Conservation (phyloP, 2,329 filamentous ascomycete species). For the Chaetomium sp. region DNA sequence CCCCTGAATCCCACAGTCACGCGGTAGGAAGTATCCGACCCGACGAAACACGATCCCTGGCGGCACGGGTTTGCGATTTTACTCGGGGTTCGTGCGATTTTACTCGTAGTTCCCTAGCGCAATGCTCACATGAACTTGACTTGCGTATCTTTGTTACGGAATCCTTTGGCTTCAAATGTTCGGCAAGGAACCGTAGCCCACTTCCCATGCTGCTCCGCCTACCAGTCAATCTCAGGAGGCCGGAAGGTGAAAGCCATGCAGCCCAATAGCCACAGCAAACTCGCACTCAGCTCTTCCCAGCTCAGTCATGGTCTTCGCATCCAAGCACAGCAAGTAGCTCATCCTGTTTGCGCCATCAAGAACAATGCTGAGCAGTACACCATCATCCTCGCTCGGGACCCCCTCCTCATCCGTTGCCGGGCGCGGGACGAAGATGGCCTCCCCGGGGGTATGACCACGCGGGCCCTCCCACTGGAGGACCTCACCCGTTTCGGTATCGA, state of each 20-base stretch:
- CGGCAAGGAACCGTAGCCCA: too few relatives aligned
- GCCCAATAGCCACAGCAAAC: slow-evolving; percentile 63
- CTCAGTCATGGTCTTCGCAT: slow-evolving; percentile 65
- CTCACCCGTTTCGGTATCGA: slow-evolving; percentile 40
- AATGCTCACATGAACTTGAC: too few relatives aligned
- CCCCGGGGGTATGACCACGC: slow-evolving; percentile 65
- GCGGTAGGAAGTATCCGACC: too few relatives aligned
- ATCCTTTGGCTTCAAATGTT: too few relatives aligned
- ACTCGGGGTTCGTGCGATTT: too few relatives aligned
- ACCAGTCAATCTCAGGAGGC: background rate
- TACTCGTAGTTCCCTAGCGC: too few relatives aligned
- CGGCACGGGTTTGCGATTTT: too few relatives aligned
- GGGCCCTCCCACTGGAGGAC: slow-evolving; percentile 35
- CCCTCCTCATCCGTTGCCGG: slow-evolving; percentile 29
- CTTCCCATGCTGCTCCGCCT: too few relatives aligned
- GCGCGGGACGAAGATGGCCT: slow-evolving; percentile 66
- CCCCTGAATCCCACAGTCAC: background rate
- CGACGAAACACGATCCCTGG: too few relatives aligned
- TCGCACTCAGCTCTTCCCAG: slow-evolving; percentile 64
- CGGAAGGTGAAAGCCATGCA: slow-evolving; percentile 55
- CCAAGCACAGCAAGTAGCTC: slow-evolving; percentile 68
- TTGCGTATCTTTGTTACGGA: too few relatives aligned
- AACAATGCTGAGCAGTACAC: slow-evolving; percentile 59
- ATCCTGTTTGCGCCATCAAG: slow-evolving; percentile 60
- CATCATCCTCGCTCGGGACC: slow-evolving; percentile 37